phyloP scores from a whole-genome alignment of 495 filamentous ascomycete genomes.

The Penicillium paxilli region DNA sequence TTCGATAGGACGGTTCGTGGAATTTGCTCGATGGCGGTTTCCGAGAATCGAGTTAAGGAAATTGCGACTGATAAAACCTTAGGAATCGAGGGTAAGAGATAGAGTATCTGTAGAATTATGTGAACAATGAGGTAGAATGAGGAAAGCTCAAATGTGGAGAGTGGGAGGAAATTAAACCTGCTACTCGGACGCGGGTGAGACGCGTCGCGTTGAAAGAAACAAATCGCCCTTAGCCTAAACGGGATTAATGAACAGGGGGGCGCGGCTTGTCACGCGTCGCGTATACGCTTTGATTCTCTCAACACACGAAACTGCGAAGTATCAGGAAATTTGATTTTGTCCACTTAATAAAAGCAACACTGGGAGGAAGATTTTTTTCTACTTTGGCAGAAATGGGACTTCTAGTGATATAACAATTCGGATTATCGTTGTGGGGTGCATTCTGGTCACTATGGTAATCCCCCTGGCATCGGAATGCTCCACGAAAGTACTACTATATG shows the following conservation, averaged over 20 bases:
- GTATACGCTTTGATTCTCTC: slow-evolving; percentile 1
- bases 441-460: slow-evolving; percentile 37
- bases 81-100: slow-evolving; percentile 27
- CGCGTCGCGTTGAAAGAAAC: slow-evolving; percentile 28
- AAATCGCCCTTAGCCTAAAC: slow-evolving; percentile 11
- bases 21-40: neutral
- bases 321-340: neutral
- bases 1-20: neutral
- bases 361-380: too few species aligned
- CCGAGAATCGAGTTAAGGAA: slow-evolving; percentile 4
- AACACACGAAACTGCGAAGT: neutral
- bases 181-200: slow-evolving; percentile 3
- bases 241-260: slow-evolving; percentile 8
- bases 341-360: too few species aligned
- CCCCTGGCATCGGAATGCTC: slow-evolving; percentile 27
- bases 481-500: too few species aligned
- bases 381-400: too few species aligned
- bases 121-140: slow-evolving; percentile 3
- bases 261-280: slow-evolving; percentile 12
- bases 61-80: slow-evolving; percentile 3
- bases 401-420: too few species aligned
- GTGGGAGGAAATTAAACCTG: slow-evolving; percentile 2
- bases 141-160: slow-evolving; percentile 9
- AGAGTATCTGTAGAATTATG: slow-evolving; percentile 10
- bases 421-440: slow-evolving; percentile 7